Evolutionary conservation across 176 grass and related monocot species (phyloP).

Genomic region (Phragmites australis): DNA sequence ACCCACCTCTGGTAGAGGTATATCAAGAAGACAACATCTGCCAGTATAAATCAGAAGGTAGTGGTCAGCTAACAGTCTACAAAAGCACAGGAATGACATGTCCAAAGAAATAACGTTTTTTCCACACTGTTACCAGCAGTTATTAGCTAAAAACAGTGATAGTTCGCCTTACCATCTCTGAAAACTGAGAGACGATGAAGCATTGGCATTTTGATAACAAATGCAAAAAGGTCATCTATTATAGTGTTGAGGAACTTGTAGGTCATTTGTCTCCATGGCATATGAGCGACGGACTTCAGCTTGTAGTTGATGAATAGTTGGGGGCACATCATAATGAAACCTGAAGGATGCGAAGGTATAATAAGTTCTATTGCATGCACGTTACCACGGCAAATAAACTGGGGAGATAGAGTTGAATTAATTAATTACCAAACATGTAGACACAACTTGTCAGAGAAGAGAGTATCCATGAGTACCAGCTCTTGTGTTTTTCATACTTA

Average conservation of each 20-base stretch:
- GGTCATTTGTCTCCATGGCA: conserved; percentile 99
- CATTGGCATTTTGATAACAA: conserved; percentile 99
- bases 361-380: conserved; percentile 15
- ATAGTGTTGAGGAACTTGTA: conserved; percentile 99
- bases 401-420: not conserved
- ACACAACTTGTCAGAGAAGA: conserved; percentile 97
- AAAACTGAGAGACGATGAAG: conserved; percentile 98
- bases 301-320: conserved; percentile 99
- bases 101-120: not conserved
- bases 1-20: conserved; percentile 96
- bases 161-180: conserved; percentile 80
- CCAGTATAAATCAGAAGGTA: conserved; percentile 24
- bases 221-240: conserved; percentile 96
- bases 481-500: conserved; percentile 90
- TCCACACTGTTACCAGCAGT: not conserved
- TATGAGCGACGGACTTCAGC: conserved; percentile 90
- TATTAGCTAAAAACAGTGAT: not conserved
- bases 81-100: not conserved
- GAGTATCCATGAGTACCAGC: conserved; percentile 99
- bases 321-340: conserved; percentile 99
- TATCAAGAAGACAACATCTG: conserved; percentile 99
- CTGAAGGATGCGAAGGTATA: conserved; percentile 46
- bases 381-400: not conserved
- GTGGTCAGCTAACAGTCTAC: not conserved
- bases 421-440: conserved; percentile 97